These are phyloP conservation scores for Boletellus deceptivus DNA, from an alignment of 1,284 basidiomycete genomes.

Conservation along the genomic window DNA sequence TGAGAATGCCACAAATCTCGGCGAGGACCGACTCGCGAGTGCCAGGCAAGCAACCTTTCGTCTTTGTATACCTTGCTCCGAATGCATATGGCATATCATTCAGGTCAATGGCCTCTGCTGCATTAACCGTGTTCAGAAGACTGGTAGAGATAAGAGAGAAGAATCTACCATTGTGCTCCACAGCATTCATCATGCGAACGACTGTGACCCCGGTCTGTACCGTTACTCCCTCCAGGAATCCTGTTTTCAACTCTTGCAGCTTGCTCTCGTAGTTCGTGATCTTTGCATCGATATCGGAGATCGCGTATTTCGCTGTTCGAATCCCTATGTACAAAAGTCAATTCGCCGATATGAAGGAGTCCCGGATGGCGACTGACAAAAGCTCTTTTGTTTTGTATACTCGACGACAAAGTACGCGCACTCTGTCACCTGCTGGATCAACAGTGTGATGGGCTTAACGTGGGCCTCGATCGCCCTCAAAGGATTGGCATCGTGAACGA, in stretches of 20 bases:
- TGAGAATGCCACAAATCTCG: constrained; percentile 15
- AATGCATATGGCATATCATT: background rate
- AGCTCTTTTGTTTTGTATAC: background rate
- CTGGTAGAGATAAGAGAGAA: background rate
- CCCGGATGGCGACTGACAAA: background rate
- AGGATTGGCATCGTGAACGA: background rate
- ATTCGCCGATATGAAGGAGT: background rate
- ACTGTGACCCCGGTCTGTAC: background rate
- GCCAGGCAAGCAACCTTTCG: background rate
- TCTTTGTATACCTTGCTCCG: background rate
- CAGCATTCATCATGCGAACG: background rate
- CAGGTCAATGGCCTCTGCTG: background rate
- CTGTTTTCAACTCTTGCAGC: background rate
- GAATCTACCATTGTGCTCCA: background rate
- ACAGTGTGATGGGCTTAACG: background rate
- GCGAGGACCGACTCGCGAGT: background rate
- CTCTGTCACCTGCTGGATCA: background rate
- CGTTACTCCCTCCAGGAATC: background rate
- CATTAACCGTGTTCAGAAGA: no score
- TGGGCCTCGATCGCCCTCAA: background rate
- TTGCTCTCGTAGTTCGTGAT: background rate
- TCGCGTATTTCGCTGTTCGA: background rate
- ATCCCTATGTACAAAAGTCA: background rate
- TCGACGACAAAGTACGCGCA: background rate
- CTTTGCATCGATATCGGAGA: background rate